These are phyloP conservation scores for Herpetomonas samuelpessoai DNA, from an alignment of 208 protist species.

Conservation along the genomic window DNA sequence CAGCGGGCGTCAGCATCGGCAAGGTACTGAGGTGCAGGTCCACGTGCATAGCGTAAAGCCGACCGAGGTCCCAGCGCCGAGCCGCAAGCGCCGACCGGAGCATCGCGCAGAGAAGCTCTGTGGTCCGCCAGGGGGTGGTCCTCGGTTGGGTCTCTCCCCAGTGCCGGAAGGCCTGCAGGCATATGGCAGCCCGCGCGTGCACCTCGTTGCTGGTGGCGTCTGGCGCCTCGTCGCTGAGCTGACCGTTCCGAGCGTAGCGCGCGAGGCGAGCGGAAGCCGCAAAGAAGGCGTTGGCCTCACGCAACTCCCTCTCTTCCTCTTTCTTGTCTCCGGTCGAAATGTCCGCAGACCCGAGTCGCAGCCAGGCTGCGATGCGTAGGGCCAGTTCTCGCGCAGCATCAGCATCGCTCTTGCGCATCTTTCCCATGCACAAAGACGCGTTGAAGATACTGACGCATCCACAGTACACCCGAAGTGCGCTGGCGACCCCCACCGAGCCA, in stretches of 20 bases:
- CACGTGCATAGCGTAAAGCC: background rate
- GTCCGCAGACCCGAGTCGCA: background rate
- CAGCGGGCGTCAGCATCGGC: background rate
- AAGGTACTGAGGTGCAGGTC: background rate
- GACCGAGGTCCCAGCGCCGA: background rate
- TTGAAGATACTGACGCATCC: background rate
- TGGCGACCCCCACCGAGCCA: no score
- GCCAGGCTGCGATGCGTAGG: background rate
- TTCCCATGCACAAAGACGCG: no score
- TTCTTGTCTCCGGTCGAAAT: background rate
- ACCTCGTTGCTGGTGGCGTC: background rate
- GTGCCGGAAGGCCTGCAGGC: slow-evolving; percentile 1
- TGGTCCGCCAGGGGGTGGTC: background rate
- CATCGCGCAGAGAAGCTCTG: background rate
- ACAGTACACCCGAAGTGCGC: background rate
- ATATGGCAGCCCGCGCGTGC: slow-evolving; percentile 1
- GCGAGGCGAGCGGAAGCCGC: background rate
- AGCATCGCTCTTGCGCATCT: no score
- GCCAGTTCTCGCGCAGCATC: background rate
- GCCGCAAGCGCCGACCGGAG: background rate
- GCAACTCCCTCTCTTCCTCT: no score
- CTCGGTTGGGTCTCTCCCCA: background rate
- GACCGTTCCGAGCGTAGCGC: background rate
- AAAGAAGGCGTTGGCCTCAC: background rate
- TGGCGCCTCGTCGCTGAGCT: background rate